phyloP scores from a whole-genome alignment of 2,329 filamentous ascomycete species.

The Fusarium staphyleae region DNA sequence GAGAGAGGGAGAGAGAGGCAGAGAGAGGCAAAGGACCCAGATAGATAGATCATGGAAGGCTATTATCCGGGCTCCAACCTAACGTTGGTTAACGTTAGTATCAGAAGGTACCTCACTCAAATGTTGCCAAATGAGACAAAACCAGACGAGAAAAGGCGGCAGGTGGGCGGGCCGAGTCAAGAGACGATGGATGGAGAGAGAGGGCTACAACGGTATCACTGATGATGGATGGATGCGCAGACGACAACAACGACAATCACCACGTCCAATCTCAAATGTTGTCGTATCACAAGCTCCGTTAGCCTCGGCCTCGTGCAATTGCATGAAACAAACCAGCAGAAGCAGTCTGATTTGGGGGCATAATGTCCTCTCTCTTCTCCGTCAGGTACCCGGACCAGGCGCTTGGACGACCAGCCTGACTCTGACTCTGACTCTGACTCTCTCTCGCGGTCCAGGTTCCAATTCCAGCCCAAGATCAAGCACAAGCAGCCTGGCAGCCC shows the following conservation, averaged over 20 bases:
- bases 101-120: background rate
- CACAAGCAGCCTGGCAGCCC: too few relatives aligned
- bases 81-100: background rate
- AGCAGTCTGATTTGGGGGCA: background rate
- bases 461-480: slow-evolving; percentile 3
- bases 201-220: too few relatives aligned
- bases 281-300: too few relatives aligned
- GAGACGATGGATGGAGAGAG: too few relatives aligned
- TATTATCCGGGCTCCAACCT: background rate
- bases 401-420: background rate
- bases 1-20: background rate
- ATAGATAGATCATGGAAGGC: background rate
- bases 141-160: slow-evolving; percentile 3
- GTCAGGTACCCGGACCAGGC: slow-evolving; percentile 1
- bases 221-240: too few relatives aligned
- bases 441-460: background rate
- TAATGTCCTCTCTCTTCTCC: background rate
- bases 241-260: background rate
- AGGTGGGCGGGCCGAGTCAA: background rate
- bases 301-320: background rate
- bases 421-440: background rate
- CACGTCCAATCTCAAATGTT: background rate
- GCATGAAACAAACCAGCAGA: background rate
- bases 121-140: background rate
- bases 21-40: background rate